Evolutionary conservation across 208 protist species (phyloP).

Genomic region (Acanthamoeba sp.): DNA sequence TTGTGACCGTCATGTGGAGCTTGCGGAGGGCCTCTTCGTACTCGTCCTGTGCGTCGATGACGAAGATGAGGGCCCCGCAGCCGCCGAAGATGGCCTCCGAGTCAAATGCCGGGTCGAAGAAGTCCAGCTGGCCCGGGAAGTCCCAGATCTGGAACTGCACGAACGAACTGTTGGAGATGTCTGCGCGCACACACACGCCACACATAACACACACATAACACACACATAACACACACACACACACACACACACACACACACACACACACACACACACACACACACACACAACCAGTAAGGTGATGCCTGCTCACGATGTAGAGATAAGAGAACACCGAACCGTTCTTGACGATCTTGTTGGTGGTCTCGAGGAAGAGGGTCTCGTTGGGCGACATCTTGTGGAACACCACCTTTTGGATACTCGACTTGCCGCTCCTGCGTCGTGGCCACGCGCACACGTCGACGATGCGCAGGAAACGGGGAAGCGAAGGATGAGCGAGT

Average conservation of each 20-base stretch:
- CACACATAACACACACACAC: background rate
- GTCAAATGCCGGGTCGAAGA: slow-evolving; percentile 91
- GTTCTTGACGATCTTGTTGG: slow-evolving; percentile 91
- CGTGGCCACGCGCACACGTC: background rate
- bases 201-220: background rate
- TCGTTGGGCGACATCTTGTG: slow-evolving; percentile 95
- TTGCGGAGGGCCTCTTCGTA: slow-evolving; percentile 87
- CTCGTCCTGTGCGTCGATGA: slow-evolving; percentile 93
- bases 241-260: slow-evolving; percentile 6
- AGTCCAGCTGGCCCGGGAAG: slow-evolving; percentile 93
- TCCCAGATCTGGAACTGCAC: slow-evolving; percentile 96
- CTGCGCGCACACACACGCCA: slow-evolving; percentile 73
- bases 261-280: background rate
- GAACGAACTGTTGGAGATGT: slow-evolving; percentile 93
- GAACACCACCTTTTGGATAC: slow-evolving; percentile 94
- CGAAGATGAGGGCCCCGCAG: slow-evolving; percentile 92
- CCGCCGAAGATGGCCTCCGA: slow-evolving; percentile 89
- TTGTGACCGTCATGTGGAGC: slow-evolving; percentile 86
- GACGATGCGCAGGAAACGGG: background rate
- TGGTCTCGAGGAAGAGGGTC: slow-evolving; percentile 94
- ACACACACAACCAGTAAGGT: background rate
- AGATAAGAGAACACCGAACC: slow-evolving; percentile 67
- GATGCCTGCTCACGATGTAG: background rate
- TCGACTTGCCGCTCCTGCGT: slow-evolving; percentile 91
- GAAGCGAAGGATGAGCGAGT: no score